Conservation (phyloP, 2,329 filamentous ascomycete genomes). For the Botrytis porri region DNA sequence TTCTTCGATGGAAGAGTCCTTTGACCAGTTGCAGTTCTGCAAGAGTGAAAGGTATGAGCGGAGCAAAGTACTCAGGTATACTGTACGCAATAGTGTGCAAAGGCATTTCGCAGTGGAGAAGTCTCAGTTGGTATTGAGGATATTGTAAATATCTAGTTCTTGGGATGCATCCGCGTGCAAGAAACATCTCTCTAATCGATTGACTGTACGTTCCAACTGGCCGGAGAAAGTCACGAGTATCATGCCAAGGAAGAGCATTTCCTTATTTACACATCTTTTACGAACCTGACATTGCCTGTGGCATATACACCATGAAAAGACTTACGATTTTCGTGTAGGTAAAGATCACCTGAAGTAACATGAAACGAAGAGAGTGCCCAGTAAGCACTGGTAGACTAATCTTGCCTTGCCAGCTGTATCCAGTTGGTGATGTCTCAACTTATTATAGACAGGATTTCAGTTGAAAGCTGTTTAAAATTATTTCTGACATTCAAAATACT, state of each 20-base stretch:
- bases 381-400: background rate
- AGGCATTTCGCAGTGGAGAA: background rate
- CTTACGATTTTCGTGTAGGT: background rate
- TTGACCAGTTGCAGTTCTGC: background rate
- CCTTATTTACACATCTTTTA: background rate
- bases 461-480: background rate
- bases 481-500: background rate
- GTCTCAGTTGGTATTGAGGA: background rate
- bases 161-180: background rate
- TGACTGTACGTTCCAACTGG: background rate
- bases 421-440: constrained; percentile 1
- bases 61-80: background rate
- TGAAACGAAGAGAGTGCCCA: constrained; percentile 4
- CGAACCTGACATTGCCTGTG: background rate
- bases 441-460: background rate
- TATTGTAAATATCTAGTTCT: background rate
- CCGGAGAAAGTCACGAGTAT: background rate
- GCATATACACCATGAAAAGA: background rate
- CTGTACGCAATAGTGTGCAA: background rate
- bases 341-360: background rate
- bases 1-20: background rate
- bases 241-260: background rate
- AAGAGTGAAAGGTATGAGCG: background rate
- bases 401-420: background rate
- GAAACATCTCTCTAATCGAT: background rate